Evolutionary conservation across 2,329 filamentous ascomycete genomes (phyloP), one percentile per base, ranked within the genome.

Genomic region (Thielaviopsis populi): DNA sequence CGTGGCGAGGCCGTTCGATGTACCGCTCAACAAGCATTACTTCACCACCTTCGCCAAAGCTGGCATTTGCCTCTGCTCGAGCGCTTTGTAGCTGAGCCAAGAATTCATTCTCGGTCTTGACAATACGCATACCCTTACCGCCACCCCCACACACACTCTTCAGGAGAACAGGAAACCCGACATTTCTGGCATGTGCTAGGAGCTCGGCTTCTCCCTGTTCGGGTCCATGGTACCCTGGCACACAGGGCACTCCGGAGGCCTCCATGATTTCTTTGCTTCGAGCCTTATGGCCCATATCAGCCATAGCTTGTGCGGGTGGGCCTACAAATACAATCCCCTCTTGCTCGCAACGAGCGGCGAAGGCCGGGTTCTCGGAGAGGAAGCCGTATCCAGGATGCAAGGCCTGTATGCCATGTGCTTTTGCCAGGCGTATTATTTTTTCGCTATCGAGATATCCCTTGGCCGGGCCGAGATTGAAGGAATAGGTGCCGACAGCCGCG

Each of bases 331-430:
- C 86, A 68, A 99, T 81, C 11, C 94, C 94, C 54, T 91, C 91
- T 69, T 94, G 85, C 69, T 88, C 87, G 73, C 92, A 97, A 72
- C 89, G 86, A 70, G 85, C 84, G 2, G 94, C 94, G 73, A 99
- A 99, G 5, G 80, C 83, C 7, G 92, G 86, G 74, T 99, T 99
- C 76, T 99, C 94, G 67, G 89, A 95, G 68, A 97, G 77, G 71
- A 95, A 99, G 53, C 94, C 94, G 76, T 99, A 99, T 27, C 94
- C 94, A 0, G 94, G 94, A 74, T 99, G 94, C 69, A 99, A 86
- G 3, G 90, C 92, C 72, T 92, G 84, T 70, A 95, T 96, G 53
- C 88, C 88, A 70, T 92, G 83, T 70, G 87, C 80, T 76, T 91
- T 91, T 15, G 92, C 94, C 65, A 96, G 84, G 33, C 84, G 81